Conservation (phyloP, 2,329 filamentous ascomycete species). For the Phaeosphaeria sp. region DNA sequence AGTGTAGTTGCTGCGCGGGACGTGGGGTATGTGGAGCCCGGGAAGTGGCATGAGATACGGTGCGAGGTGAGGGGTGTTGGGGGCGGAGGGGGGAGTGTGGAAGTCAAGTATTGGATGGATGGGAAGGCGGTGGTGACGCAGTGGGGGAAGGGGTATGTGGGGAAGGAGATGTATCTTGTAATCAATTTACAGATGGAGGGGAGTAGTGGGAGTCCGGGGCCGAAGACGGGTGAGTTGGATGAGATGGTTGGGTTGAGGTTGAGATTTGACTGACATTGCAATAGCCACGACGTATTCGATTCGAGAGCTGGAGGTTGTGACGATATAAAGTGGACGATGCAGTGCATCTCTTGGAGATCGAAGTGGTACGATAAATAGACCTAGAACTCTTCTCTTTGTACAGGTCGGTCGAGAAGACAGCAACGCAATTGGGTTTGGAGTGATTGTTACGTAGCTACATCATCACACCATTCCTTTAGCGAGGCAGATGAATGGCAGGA, state of each 20-base stretch:
- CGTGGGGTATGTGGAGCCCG: conserved; percentile 56
- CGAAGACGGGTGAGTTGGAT: conserved; percentile 23
- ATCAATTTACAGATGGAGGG: conserved; percentile 46
- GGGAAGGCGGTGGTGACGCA: conserved; percentile 58
- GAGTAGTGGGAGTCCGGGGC: conserved; percentile 30
- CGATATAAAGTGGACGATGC: not conserved
- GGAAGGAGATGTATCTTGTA: conserved; percentile 41
- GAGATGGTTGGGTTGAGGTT: not conserved
- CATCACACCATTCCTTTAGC: too few relatives aligned
- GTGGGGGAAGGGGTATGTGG: conserved; percentile 58
- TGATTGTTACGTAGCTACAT: too few relatives aligned
- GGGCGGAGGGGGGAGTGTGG: conserved; percentile 55
- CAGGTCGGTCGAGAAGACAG: too few relatives aligned
- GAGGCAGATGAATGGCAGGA: too few relatives aligned
- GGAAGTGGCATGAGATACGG: conserved; percentile 58
- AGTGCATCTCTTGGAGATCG: not conserved
- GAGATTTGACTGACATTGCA: not conserved
- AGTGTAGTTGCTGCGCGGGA: conserved; percentile 56
- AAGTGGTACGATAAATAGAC: not conserved
- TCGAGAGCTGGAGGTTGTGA: not conserved
- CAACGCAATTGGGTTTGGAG: too few relatives aligned
- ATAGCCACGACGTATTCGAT: not conserved
- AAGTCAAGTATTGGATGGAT: conserved; percentile 63
- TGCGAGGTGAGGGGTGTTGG: conserved; percentile 59
- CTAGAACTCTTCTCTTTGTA: not conserved